These are phyloP conservation scores for Conoideocrella luteorostrata DNA, from an alignment of 2,329 filamentous ascomycete species.

Conservation along the genomic window DNA sequence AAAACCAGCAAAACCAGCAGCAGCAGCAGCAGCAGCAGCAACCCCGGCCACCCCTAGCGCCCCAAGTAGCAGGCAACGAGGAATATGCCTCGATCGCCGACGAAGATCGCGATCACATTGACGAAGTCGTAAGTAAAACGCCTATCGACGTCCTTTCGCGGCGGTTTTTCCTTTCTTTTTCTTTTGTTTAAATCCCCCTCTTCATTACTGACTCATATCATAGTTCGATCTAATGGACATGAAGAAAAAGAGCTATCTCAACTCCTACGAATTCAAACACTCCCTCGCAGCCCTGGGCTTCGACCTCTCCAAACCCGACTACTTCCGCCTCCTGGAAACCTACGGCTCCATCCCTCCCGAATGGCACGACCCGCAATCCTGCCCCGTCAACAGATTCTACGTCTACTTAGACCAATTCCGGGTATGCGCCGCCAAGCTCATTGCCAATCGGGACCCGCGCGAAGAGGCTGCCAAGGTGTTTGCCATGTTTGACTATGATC, in stretches of 20 bases:
- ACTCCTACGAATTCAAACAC: constrained; percentile 98
- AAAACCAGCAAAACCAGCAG: constrained; percentile 12
- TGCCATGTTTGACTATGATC: constrained; percentile 84
- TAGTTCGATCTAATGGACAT: constrained; percentile 95
- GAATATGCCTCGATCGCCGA: constrained; percentile 56
- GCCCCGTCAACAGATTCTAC: constrained; percentile 38
- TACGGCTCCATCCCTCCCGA: constrained; percentile 67
- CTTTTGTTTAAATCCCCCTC: constrained; percentile 8
- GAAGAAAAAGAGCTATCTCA: constrained; percentile 87
- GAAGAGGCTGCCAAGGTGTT: constrained; percentile 92
- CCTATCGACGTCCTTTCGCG: too few relatives aligned
- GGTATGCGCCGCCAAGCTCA: constrained; percentile 71
- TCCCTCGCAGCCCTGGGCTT: constrained; percentile 93
- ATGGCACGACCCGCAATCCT: constrained; percentile 41
- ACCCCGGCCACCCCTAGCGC: constrained; percentile 22
- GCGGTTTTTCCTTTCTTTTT: not conserved
- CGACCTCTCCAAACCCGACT: constrained; percentile 79
- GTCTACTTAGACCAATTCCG: constrained; percentile 52
- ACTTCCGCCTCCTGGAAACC: constrained; percentile 72
- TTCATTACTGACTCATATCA: constrained; percentile 7
- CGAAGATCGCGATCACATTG: constrained; percentile 88
- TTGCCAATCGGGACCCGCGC: constrained; percentile 74
- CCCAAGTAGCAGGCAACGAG: constrained; percentile 30
- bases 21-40: constrained; percentile 15
- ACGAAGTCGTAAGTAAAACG: constrained; percentile 84